Conservation (phyloP, 805 yeast species). For the Saccharomycopsis schoenii region DNA sequence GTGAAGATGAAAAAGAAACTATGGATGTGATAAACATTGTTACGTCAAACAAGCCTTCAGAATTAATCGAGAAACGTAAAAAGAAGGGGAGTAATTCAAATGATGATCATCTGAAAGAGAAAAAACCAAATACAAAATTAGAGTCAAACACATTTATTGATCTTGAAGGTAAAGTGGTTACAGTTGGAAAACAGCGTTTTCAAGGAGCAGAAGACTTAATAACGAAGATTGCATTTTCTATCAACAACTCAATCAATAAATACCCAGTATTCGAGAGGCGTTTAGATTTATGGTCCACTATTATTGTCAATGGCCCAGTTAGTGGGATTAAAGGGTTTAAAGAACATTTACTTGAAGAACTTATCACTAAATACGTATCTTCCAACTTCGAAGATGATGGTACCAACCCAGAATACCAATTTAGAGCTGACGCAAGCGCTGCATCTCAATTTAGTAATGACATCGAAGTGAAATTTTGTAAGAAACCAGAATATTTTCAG, state of each 20-base stretch:
- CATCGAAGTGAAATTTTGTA: conserved; percentile 41
- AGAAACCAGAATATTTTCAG: conserved; percentile 85
- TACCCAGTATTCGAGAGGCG: conserved; percentile 50
- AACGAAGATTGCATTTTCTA: conserved; percentile 38
- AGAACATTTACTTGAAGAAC: conserved; percentile 52
- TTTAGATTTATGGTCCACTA: conserved; percentile 77
- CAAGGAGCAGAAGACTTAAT: conserved; percentile 64
- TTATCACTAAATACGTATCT: conserved; percentile 45
- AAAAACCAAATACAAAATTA: conserved; percentile 35
- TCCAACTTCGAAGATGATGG: conserved; percentile 26
- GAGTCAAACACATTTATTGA: conserved; percentile 68
- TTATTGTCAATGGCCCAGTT: conserved; percentile 74
- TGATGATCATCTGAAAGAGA: conserved; percentile 27
- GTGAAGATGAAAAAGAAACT: conserved; percentile 53
- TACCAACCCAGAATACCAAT: conserved; percentile 22
- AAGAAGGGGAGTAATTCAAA: conserved; percentile 23
- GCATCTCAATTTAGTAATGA: conserved; percentile 69
- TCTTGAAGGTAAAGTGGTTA: conserved; percentile 41
- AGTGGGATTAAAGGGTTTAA: conserved; percentile 64
- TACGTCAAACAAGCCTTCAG: conserved; percentile 64
- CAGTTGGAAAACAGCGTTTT: conserved; percentile 85
- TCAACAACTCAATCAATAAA: conserved; percentile 30
- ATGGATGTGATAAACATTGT: conserved; percentile 87
- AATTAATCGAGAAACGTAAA: conserved; percentile 39
- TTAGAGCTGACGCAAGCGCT: conserved; percentile 24